Conservation (phyloP, 2,329 filamentous ascomycete species). For the Aspergillus alliaceus region DNA sequence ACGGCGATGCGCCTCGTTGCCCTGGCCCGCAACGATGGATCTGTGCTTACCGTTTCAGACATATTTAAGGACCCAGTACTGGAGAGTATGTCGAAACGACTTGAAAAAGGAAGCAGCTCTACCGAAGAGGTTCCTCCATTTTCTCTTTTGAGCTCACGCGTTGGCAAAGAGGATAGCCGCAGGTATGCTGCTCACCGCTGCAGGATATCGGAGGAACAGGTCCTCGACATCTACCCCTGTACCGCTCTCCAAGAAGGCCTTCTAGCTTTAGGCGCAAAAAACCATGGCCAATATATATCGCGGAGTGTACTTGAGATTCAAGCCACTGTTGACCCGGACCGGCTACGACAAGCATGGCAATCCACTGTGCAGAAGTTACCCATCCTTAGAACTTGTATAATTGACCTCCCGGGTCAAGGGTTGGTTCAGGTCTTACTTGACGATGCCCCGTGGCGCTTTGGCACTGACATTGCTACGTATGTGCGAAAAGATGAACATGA, state of each 20-base stretch:
- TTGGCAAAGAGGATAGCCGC: background rate
- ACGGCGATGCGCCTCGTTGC: slow-evolving; percentile 3
- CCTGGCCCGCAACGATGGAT: background rate
- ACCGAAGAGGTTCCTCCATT: background rate
- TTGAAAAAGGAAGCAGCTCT: background rate
- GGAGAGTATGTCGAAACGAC: background rate
- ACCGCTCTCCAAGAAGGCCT: slow-evolving; percentile 1
- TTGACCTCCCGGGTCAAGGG: background rate
- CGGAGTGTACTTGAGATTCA: background rate
- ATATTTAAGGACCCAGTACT: slow-evolving; percentile 8
- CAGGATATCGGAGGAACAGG: background rate
- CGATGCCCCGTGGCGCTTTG: background rate
- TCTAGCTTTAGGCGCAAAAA: background rate
- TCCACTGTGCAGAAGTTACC: background rate
- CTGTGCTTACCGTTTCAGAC: background rate
- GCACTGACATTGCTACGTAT: background rate
- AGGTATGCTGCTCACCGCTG: background rate
- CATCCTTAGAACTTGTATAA: background rate
- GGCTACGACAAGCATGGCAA: background rate
- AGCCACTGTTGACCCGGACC: background rate
- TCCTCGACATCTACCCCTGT: background rate
- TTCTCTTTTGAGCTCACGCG: background rate
- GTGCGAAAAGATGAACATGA: background rate
- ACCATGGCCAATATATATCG: background rate
- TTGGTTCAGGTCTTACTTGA: background rate